phyloP scores from a whole-genome alignment of 2,329 filamentous ascomycete species.

The Colletotrichum sp. region DNA sequence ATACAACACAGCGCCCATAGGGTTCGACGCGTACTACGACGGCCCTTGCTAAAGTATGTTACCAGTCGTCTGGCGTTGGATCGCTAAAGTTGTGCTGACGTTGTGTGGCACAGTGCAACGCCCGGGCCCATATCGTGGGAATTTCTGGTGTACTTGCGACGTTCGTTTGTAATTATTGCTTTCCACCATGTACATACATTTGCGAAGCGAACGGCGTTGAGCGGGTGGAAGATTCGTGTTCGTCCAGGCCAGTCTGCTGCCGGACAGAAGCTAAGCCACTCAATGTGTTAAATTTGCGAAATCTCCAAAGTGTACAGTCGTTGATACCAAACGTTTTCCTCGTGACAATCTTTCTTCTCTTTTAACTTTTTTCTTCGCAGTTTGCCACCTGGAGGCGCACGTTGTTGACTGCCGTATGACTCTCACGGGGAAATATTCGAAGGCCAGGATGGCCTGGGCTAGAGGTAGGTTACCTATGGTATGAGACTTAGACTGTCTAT shows the following conservation, averaged over 20 bases:
- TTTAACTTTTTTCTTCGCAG: too few species aligned
- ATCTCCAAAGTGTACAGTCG: background rate
- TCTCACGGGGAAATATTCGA: too few species aligned
- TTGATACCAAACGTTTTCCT: background rate
- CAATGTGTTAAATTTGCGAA: background rate
- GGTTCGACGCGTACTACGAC: background rate
- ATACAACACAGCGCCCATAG: background rate
- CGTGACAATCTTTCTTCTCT: background rate
- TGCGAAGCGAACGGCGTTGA: background rate
- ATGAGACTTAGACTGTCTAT: too few species aligned
- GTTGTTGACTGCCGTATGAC: too few species aligned
- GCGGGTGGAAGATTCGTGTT: background rate
- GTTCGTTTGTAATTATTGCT: background rate
- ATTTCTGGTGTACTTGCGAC: background rate
- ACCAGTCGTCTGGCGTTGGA: accelerated
- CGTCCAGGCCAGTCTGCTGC: background rate
- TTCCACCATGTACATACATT: background rate
- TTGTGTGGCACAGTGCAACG: background rate
- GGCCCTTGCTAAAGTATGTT: background rate
- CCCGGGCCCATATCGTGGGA: background rate
- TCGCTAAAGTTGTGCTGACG: background rate
- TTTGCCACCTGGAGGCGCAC: too few species aligned
- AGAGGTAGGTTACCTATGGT: too few species aligned
- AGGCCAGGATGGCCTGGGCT: too few species aligned
- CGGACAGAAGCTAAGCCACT: background rate